A percentile compares a stretch with the other conserved stretches of the same genome.
Conservation (phyloP, 495 filamentous ascomycete species). For the Pyrenula aspistea region DNA sequence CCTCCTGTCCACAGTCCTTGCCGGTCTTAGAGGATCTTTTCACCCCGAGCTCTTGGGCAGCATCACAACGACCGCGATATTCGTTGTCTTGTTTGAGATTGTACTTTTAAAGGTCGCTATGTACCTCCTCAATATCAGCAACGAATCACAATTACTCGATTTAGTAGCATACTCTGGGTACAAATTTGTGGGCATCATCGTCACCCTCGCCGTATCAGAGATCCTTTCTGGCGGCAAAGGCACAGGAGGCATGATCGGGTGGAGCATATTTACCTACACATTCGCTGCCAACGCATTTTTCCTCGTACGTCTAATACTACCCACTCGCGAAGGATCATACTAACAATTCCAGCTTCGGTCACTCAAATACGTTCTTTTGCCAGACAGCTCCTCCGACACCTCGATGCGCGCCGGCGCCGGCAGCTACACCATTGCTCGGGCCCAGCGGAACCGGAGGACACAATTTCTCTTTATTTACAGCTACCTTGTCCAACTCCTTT, state of each 20-base stretch:
- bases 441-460: constrained; percentile 78
- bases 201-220: constrained; percentile 68
- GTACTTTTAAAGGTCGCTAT: constrained; percentile 79
- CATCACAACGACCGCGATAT: constrained; percentile 72
- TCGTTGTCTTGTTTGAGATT: constrained; percentile 76
- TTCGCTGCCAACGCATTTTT: constrained; percentile 94
- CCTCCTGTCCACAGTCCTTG: constrained; percentile 76
- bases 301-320: constrained; percentile 47
- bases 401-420: constrained; percentile 49
- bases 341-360: constrained; percentile 63
- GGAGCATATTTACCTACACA: constrained; percentile 80
- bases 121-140: constrained; percentile 86
- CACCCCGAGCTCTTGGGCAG: constrained; percentile 85
- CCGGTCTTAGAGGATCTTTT: constrained; percentile 85
- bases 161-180: constrained; percentile 94
- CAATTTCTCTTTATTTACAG: constrained; percentile 95
- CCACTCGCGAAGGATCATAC: background rate
- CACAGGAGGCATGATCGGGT: constrained; percentile 76
- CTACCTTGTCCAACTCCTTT: constrained; percentile 83
- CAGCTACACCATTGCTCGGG: constrained; percentile 66
- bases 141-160: constrained; percentile 77
- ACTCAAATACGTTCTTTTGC: constrained; percentile 88
- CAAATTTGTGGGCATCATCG: constrained; percentile 95
- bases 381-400: constrained; percentile 59
- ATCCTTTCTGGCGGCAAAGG: constrained; percentile 63